Evolutionary conservation across 306 rosid species (phyloP).

Genomic region (Cucumis sativus): DNA sequence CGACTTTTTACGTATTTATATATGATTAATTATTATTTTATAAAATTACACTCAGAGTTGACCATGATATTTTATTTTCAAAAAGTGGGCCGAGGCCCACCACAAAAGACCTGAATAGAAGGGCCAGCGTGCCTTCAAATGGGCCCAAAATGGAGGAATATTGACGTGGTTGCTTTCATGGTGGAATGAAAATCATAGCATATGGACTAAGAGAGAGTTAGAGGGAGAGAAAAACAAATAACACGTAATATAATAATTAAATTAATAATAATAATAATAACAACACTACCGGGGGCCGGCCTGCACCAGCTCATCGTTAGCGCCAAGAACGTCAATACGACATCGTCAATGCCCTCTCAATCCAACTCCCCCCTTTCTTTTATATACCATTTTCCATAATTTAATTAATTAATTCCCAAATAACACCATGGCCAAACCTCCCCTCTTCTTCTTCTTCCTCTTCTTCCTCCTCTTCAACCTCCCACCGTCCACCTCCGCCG

Average conservation of each 20-base stretch:
- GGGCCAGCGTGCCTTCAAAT: background rate
- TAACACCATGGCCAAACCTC: slow-evolving; percentile 3
- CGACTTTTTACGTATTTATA: no score
- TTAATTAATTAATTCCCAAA: no score
- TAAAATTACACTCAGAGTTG: no score
- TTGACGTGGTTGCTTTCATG: background rate
- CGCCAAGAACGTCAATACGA: slow-evolving; percentile 1
- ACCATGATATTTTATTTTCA: background rate
- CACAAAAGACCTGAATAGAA: background rate
- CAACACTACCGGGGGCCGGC: background rate
- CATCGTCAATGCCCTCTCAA: slow-evolving; percentile 34
- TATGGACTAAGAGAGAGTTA: no score
- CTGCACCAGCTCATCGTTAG: slow-evolving; percentile 38
- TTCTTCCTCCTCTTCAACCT: slow-evolving; percentile 10
- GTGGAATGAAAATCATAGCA: background rate
- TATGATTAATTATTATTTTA: no score
- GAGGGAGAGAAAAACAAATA: no score
- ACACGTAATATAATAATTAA: background rate
- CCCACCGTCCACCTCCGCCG: background rate
- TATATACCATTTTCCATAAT: background rate
- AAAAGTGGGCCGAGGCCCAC: background rate
- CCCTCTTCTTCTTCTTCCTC: background rate
- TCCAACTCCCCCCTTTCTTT: background rate
- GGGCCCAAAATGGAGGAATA: background rate
- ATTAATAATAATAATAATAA: no score